Evolutionary conservation across 148 eudicot genomes (phyloP), one percentile per base, ranked within the genome.

Genomic region (Amaranthus palmeri): DNA sequence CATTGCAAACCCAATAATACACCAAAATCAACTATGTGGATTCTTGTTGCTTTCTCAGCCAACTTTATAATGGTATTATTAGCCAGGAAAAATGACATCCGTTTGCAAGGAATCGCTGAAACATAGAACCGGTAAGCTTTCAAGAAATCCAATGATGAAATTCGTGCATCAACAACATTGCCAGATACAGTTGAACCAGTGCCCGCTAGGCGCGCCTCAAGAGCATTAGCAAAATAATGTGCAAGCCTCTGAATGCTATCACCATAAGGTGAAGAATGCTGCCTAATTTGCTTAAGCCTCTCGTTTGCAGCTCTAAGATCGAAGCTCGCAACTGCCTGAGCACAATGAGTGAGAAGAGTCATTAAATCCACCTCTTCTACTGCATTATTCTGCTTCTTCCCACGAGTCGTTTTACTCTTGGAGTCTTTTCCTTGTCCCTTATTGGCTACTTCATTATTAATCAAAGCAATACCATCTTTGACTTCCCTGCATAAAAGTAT

Each of bases 131-230:
- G 79, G 45, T 76, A 80, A 4, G 80, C 66, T 59, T 80, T 72
- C 43, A 76, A 17, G 14, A 53, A 59, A 10, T 72, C 68, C 15
- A 69, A 42, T 10, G 72, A 55, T 49, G 76, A 54, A 44, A 62
- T 68, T 14, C 64, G 61, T 48, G 63, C 57, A 4, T 51, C 52
- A 7, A 53, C 41, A 46, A 48, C 55, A 42, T 65, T 52, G 10
- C 65, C 64, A 57, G 69, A 80, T 46, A 60, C 63, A 60, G 76
- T 67, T 41, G 74, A 76, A 40, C 80, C 80, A 2, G 80, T 72
- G n/a, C 83, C 80, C 12, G 76, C 76, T 54, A 80, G 63, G 7
- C 80, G 73, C 10, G 83, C 83, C 71, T 80, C 77, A 7, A 76
- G 83, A 12, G 77, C 83, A 55, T 76, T 72, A 13, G 74, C 77